Base-by-base conservation (phyloP, 2,329 filamentous ascomycete species). In the Aspergillus latus region DNA sequence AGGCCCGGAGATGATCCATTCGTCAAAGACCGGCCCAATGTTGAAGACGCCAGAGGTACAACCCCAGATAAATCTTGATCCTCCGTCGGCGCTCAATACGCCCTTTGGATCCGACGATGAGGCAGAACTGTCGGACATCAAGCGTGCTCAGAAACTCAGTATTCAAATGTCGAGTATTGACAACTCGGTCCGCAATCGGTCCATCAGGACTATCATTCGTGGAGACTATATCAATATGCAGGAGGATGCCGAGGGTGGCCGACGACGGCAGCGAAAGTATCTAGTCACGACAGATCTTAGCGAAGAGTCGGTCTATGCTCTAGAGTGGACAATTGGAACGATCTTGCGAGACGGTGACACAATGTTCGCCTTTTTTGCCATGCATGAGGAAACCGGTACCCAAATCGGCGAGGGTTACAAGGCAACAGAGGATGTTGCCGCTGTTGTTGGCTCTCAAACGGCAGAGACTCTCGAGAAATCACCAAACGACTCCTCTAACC, bases 291-390 rank as follows among this genome's bases (percentile, higher is more conserved):
- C 91, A 0, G 94, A 99, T 73, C 78, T 97, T 3, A 97, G 92
- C 64, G 90, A 94, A 37, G 94, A 99, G 76, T 92, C 93, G 4
- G 90, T 90, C 5, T 95, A 97, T 72, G 94, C 94, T 1, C 80
- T 99, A 32, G 94, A 99, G 72, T 99, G 94, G 94, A 94, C 93
- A 0, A 92, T 99, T 54, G 94, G 94, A 6, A 97, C 93, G 0
- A 92, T 97, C 5, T 80, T 99, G 30, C 85, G 94, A 48, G 92
- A 97, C 65, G 94, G 94, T 6, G 94, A 99, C 70, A 97, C 93
- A 0, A 81, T 99, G 36, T 86, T 97, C 59, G 92, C 91, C 2
- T 90, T 97, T 45, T 96, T 95, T 75, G 96, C 92, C 56, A 88
- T 96, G 26, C 92, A 97, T 63, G 93, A 97, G 71, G 93, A 97